Conservation (phyloP, 352 stramenopile species). For the Phytophthora litchii region DNA sequence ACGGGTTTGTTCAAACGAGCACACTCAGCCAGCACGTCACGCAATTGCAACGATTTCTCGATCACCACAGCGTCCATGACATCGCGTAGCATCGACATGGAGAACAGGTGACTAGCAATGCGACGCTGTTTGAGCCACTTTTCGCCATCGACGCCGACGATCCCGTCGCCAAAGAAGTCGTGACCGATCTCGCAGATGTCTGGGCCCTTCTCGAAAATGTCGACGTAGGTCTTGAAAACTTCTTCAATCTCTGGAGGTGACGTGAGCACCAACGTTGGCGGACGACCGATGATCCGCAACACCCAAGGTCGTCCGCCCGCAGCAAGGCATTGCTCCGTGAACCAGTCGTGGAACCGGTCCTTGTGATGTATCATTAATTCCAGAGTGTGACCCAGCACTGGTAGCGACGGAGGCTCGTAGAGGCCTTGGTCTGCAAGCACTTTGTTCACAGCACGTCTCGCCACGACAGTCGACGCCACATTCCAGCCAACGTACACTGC, state of each 20-base stretch:
- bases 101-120: slow-evolving; percentile 86
- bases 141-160: slow-evolving; percentile 53
- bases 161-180: slow-evolving; percentile 57
- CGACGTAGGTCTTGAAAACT: slow-evolving; percentile 45
- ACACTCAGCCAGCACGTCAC: slow-evolving; percentile 26
- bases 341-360: slow-evolving; percentile 59
- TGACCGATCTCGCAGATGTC: slow-evolving; percentile 27
- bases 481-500: slow-evolving; percentile 19
- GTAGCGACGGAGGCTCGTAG: slow-evolving; percentile 28
- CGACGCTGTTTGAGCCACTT: slow-evolving; percentile 69
- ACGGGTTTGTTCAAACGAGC: slow-evolving; percentile 13
- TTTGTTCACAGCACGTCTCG: slow-evolving; percentile 5
- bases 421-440: slow-evolving; percentile 21
- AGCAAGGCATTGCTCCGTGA: slow-evolving; percentile 46
- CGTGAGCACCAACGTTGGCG: slow-evolving; percentile 29
- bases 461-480: slow-evolving; percentile 7
- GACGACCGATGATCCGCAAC: slow-evolving; percentile 37
- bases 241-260: slow-evolving; percentile 29
- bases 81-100: slow-evolving; percentile 46
- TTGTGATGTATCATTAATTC: slow-evolving; percentile 31
- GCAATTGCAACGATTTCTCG: slow-evolving; percentile 33
- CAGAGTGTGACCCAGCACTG: slow-evolving; percentile 39
- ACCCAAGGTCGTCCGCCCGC: slow-evolving; percentile 44
- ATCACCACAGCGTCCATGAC: slow-evolving; percentile 50
- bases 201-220: slow-evolving; percentile 49